Percentiles rank a stretch among this genome's conserved stretches.
These are phyloP conservation scores for Cutaneotrichosporon dermatis DNA, from an alignment of 1,284 basidiomycete species.

Conservation along the genomic window DNA sequence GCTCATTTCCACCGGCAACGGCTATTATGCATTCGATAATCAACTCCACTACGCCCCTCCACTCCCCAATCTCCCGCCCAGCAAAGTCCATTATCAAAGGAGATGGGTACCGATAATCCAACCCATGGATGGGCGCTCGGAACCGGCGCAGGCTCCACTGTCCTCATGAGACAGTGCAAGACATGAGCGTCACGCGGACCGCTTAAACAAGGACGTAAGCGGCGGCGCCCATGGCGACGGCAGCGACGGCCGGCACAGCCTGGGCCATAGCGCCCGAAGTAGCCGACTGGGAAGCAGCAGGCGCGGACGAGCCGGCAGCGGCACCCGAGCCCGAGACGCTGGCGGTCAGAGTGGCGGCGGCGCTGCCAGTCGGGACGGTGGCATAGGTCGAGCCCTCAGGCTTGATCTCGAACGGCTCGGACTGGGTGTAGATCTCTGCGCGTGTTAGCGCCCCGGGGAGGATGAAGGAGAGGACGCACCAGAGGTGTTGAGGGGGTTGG, in stretches of 20 bases:
- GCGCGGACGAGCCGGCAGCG: constrained; percentile 1
- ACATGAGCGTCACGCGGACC: too few species aligned
- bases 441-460: too few species aligned
- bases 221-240: constrained; percentile 11
- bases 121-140: too few species aligned
- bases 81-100: neutral
- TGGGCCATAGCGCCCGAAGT: neutral
- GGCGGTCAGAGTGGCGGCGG: neutral
- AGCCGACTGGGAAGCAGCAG: neutral
- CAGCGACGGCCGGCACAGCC: constrained; percentile 2
- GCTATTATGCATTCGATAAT: constrained; percentile 3
- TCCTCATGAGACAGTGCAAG: too few species aligned
- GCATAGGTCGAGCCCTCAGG: constrained; percentile 61
- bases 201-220: constrained; percentile 12
- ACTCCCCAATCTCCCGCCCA: neutral
- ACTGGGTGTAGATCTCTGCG: constrained; percentile 59
- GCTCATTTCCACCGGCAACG: neutral
- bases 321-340: neutral
- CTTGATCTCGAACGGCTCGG: constrained; percentile 64
- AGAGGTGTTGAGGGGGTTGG: constrained; percentile 58
- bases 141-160: too few species aligned
- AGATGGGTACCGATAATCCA: too few species aligned
- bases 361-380: constrained; percentile 20
- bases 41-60: neutral
- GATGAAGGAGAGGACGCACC: constrained; percentile 47